Evolutionary conservation across 352 stramenopile species (phyloP), one percentile per base, ranked within the genome.

Genomic region (Globisporangium cylindrosporum): DNA sequence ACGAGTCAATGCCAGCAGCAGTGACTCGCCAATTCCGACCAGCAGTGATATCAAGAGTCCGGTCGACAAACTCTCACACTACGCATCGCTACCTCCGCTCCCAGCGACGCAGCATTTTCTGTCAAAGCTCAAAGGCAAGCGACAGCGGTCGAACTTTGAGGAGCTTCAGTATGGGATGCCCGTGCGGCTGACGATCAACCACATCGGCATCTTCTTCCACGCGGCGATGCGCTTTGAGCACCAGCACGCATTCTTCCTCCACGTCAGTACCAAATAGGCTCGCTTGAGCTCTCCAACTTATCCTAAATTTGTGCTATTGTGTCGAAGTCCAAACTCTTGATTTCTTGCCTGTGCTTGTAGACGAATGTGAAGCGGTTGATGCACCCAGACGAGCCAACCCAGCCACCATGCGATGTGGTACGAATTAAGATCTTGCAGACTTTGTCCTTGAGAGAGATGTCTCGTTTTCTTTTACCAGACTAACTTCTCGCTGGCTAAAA

Each of bases 21-120:
- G 15, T 27, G 15, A 15, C 54, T 22, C n/a, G 1, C 34, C 20
- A 22, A 36, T 4, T 15, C 12, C 7, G 53, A 53, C 20, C 18
- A 62, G 38, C 34, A 54, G 10, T 29, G 49, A 36, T 20, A 58
- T 24, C 27, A 38, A 48, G 20, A 58, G 48, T 24, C 9, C 3
- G n/a, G 22, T 18, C 7, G 34, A 59, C 22, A 72, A 51, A 29
- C n/a, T 59, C 22, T 20, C 55, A 6, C 48, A 46, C 5, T 73
- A 73, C 25, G 10, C 68, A 6, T 62, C 68, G 8, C 56, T 73
- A 1, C 68, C 69, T 9, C 81, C 81, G 41, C 66, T 91, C 10
- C 81, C 83, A 36, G 83, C 79, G 7, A 91, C 81, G 8, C 75
- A 88, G 22, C 66, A 72, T 3, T 91, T 91, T 70, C 63, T 88